Conservation (phyloP, 345 rosid species). For the Garcia nutans region DNA sequence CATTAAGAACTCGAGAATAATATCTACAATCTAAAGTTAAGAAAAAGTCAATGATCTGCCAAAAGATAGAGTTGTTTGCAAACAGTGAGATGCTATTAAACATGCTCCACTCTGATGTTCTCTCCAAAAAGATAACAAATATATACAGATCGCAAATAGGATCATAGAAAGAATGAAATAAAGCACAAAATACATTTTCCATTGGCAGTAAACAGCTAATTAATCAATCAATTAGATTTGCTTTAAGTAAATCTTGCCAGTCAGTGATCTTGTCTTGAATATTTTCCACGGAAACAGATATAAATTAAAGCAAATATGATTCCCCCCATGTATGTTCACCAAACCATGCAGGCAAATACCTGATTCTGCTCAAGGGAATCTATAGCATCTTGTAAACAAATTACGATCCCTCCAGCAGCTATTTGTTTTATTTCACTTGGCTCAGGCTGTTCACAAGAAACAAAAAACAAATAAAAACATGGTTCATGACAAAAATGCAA, state of each 20-base stretch:
- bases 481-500: neutral
- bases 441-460: constrained; percentile 60
- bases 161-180: neutral
- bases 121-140: neutral
- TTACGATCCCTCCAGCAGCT: constrained; percentile 83
- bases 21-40: neutral
- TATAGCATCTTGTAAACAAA: constrained; percentile 87
- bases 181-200: neutral
- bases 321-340: neutral
- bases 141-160: neutral
- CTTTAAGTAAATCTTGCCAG: neutral
- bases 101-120: neutral
- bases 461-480: constrained; percentile 17
- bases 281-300: neutral
- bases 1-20: neutral
- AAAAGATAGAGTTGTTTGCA: neutral
- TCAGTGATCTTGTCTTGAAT: neutral
- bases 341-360: constrained; percentile 39
- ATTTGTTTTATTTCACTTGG: constrained; percentile 66
- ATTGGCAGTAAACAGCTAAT: neutral
- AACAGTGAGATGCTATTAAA: neutral
- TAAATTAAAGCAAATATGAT: neutral
- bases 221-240: constrained; percentile 4
- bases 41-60: neutral
- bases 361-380: constrained; percentile 73